phyloP scores from a whole-genome alignment of 176 grass and related monocot genomes.

The Themeda triandra region DNA sequence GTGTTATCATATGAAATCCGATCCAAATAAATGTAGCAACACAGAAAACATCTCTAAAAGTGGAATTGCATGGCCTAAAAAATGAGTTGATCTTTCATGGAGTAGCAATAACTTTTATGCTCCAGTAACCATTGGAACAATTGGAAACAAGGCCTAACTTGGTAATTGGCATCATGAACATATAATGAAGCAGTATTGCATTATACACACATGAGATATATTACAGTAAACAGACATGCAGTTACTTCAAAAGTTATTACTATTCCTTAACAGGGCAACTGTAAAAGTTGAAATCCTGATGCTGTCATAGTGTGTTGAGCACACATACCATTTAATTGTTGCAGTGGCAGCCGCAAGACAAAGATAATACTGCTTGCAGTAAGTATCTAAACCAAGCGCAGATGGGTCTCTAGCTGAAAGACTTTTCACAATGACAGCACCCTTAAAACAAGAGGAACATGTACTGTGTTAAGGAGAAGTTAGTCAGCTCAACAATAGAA shows the following conservation, averaged over 20 bases:
- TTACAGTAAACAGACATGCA: neutral
- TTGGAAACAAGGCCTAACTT: neutral
- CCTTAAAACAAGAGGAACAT: conserved; percentile 45
- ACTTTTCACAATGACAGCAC: conserved; percentile 72
- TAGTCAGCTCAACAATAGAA: conserved; percentile 14
- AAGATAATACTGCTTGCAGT: conserved; percentile 93
- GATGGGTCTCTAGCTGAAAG: conserved; percentile 90
- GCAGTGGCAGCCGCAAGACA: conserved; percentile 82
- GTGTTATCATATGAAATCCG: conserved; percentile 1
- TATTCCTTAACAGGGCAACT: conserved; percentile 1
- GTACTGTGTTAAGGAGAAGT: neutral
- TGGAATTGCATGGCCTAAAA: neutral
- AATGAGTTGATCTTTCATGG: neutral
- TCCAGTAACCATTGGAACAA: conserved; percentile 1
- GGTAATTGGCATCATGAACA: neutral
- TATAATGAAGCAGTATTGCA: conserved; percentile 2
- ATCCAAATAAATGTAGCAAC: conserved; percentile 4
- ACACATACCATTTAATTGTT: conserved; percentile 77
- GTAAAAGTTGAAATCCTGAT: neutral
- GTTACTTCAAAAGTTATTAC: conserved; percentile 18
- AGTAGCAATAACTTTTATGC: conserved; percentile 4
- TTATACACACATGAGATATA: conserved; percentile 1
- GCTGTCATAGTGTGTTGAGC: neutral
- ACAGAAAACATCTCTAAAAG: neutral
- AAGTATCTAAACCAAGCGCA: conserved; percentile 83